Conservation (phyloP, 495 filamentous ascomycete species). For the Penicillium roqueforti region DNA sequence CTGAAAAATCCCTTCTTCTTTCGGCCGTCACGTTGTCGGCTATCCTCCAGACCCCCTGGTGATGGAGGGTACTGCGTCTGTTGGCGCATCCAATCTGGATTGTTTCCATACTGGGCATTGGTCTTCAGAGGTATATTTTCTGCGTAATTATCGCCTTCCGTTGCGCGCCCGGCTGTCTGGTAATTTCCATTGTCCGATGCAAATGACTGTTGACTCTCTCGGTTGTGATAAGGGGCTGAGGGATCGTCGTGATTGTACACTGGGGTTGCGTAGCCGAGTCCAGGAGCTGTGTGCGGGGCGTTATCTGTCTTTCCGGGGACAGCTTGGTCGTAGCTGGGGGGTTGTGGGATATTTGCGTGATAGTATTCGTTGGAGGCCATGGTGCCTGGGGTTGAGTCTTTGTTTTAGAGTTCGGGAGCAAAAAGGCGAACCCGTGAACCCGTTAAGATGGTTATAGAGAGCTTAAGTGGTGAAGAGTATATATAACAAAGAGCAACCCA, state of each 20-base stretch:
- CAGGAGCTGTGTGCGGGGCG: slow-evolving; percentile 23
- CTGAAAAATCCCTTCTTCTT: slow-evolving; percentile 49
- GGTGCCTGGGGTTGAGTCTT: slow-evolving; percentile 23
- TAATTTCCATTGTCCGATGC: slow-evolving; percentile 35
- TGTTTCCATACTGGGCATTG: slow-evolving; percentile 31
- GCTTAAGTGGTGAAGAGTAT: background rate
- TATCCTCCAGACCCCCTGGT: slow-evolving; percentile 25
- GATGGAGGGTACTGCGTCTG: slow-evolving; percentile 40
- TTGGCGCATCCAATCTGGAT: slow-evolving; percentile 40
- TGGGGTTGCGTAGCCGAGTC: slow-evolving; percentile 28
- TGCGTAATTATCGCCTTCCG: slow-evolving; percentile 44
- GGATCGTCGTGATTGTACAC: slow-evolving; percentile 27
- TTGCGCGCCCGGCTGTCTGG: slow-evolving; percentile 27
- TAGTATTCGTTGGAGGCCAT: slow-evolving; percentile 89
- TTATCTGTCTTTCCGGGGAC: slow-evolving; percentile 26
- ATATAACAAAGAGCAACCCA: background rate
- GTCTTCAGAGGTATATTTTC: slow-evolving; percentile 51
- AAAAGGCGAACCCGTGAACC: background rate
- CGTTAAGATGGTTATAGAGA: background rate
- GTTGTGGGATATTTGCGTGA: slow-evolving; percentile 44
- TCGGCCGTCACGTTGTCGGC: slow-evolving; percentile 15
- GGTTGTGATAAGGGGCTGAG: slow-evolving; percentile 33
- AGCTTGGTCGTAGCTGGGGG: slow-evolving; percentile 43
- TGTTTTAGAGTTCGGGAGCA: slow-evolving; percentile 3
- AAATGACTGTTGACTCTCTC: slow-evolving; percentile 42